These are phyloP conservation scores for Fraxinus xanthoxyloides DNA, from an alignment of 305 asterid genomes.

Conservation along the genomic window DNA sequence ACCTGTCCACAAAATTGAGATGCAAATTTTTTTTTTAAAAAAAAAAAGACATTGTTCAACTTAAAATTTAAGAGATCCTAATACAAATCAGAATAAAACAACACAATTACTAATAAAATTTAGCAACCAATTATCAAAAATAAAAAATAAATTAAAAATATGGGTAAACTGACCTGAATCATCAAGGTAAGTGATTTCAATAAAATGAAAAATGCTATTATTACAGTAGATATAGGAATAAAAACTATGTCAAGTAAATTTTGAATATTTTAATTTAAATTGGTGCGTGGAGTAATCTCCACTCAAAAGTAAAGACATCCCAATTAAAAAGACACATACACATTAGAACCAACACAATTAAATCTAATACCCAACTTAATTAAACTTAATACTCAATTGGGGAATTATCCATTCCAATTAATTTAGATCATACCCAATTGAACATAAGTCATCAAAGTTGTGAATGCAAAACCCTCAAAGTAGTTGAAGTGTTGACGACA, in stretches of 20 bases:
- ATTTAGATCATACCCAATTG: too few relatives aligned
- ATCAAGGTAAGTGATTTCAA: not conserved
- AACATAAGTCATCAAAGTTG: too few relatives aligned
- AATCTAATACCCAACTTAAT: not conserved
- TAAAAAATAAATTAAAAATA: too few relatives aligned
- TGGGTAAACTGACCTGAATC: not conserved
- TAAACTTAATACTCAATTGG: too few relatives aligned
- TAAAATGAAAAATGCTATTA: not conserved
- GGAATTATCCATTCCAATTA: not conserved
- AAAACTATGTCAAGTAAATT: too few relatives aligned
- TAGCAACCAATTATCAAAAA: not conserved
- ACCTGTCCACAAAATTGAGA: not conserved
- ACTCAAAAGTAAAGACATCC: not conserved
- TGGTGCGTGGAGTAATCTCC: not conserved
- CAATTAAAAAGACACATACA: not conserved
- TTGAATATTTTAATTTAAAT: too few relatives aligned
- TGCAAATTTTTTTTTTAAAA: not conserved
- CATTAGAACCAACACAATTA: not conserved
- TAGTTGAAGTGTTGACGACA: not conserved
- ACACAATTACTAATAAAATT: not conserved
- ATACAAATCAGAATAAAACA: not conserved
- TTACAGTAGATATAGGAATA: not conserved
- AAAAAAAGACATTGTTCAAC: not conserved
- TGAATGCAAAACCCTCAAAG: too few relatives aligned
- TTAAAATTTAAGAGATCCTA: not conserved